A percentile compares a stretch with the other conserved stretches of the same genome.
Evolutionary conservation across 1,284 basidiomycete genomes (phyloP).

Genomic region (Trametes sp.): DNA sequence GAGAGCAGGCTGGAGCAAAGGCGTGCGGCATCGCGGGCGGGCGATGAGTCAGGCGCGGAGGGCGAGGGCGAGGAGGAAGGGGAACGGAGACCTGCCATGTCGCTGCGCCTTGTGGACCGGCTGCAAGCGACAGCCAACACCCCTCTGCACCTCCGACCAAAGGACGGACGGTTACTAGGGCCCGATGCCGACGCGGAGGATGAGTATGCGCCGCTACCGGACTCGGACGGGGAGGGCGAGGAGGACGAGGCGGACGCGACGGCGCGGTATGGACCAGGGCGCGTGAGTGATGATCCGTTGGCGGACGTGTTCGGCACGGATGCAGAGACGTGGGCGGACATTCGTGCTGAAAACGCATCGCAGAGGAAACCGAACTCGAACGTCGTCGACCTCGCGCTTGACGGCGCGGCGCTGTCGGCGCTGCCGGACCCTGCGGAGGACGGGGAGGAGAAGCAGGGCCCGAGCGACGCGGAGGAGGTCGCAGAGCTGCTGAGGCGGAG

Average conservation of each 20-base stretch:
- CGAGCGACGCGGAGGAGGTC: constrained; percentile 39
- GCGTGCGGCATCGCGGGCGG: constrained; percentile 34
- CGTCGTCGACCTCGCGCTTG: constrained; percentile 61
- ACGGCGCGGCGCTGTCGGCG: constrained; percentile 53
- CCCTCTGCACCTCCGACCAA: constrained; percentile 39
- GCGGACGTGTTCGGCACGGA: constrained; percentile 63
- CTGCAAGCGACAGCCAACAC: constrained; percentile 49
- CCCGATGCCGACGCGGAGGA: constrained; percentile 37
- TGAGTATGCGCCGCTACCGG: constrained; percentile 46
- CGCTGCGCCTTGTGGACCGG: constrained; percentile 58
- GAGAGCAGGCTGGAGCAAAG: constrained; percentile 48
- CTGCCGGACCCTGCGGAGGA: constrained; percentile 47
- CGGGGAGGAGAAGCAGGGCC: constrained; percentile 21
- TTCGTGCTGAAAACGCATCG: constrained; percentile 46
- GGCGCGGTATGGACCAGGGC: constrained; percentile 30
- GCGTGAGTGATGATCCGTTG: constrained; percentile 47
- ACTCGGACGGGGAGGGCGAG: constrained; percentile 37
- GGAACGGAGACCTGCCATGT: constrained; percentile 49
- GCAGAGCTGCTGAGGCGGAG: constrained; percentile 36
- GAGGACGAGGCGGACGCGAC: constrained; percentile 36
- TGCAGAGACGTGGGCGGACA: constrained; percentile 65
- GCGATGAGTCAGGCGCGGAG: constrained; percentile 27
- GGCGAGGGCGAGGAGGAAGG: constrained; percentile 34
- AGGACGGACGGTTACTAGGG: constrained; percentile 32
- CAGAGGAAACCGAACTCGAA: constrained; percentile 49